These are phyloP conservation scores for Emmonsia crescens DNA, from an alignment of 2,329 filamentous ascomycete species.

Conservation along the genomic window DNA sequence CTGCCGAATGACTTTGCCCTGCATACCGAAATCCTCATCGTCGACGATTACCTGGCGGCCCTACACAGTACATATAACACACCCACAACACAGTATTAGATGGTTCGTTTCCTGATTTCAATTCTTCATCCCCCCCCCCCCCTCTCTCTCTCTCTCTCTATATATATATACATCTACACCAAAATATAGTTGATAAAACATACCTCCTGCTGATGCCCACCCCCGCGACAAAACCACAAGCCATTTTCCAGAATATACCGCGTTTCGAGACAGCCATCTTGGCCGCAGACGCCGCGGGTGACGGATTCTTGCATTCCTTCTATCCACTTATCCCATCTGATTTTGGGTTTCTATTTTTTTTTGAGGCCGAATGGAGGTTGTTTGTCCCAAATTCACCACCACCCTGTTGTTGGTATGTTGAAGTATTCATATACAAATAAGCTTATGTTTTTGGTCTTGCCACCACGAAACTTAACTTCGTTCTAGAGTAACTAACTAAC, in stretches of 20 bases:
- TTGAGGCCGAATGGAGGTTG: too few species aligned
- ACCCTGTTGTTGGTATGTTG: too few species aligned
- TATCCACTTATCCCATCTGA: not conserved
- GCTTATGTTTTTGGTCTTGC: too few species aligned
- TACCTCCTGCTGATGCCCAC: slow-evolving; percentile 63
- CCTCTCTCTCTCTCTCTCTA: too few species aligned
- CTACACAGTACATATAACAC: slow-evolving; percentile 18
- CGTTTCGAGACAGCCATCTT: slow-evolving; percentile 58
- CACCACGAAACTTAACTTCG: too few species aligned
- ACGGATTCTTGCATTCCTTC: slow-evolving; percentile 29
- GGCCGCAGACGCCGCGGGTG: slow-evolving; percentile 40
- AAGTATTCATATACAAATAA: too few species aligned
- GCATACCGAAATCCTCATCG: slow-evolving; percentile 56
- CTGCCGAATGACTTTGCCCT: slow-evolving; percentile 45
- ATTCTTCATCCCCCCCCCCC: too few species aligned
- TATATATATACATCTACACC: not conserved
- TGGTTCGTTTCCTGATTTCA: slow-evolving; percentile 15
- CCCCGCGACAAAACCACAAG: slow-evolving; percentile 66
- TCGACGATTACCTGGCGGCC: slow-evolving; percentile 44
- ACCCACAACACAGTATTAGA: slow-evolving; percentile 9
- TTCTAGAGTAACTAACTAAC: too few species aligned
- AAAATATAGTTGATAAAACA: not conserved
- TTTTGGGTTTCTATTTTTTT: too few species aligned
- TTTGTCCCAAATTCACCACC: too few species aligned
- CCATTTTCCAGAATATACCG: slow-evolving; percentile 67